Evolutionary conservation across 176 grass and related monocot species (phyloP), one percentile per base, ranked within the genome.

Genomic region (Luzula sylvatica): DNA sequence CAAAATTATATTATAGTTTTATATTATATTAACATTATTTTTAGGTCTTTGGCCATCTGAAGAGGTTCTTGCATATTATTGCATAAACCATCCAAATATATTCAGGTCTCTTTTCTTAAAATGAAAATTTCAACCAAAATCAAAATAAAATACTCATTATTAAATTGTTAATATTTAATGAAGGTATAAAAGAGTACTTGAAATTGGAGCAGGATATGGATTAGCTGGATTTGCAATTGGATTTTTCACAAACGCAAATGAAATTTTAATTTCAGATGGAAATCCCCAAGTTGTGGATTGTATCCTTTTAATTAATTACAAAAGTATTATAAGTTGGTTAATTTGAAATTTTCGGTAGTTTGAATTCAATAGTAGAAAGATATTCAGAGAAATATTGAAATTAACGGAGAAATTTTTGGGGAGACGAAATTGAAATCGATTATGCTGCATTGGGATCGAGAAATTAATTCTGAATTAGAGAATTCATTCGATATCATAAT

Each of bases 41-140:
- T 57, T 15, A 90, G 85, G 85, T 83, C 66, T 74, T 52, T 90
- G 92, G 92, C 92, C 92, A n/a, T 90, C 81, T 56, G 92, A 98
- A 87, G 85, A 98, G 63, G 85, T 98, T 53, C 85, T 98, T 66
- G 85, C 81, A 16, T 98, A 82, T 69, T 90, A 88, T 61, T 90
- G 81, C 73, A 74, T 89, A 20, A 83, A 74, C 51, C 63, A 74
- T 76, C 59, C 55, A 7, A 58, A 80, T 61, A 69, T 79, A 42
- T 98, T 98, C 78, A 79, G 92, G 92, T 98, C 29, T 55, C 74
- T 76, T 25, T 76, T 22, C 14, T 28, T 16, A 42, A 43, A 29
- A 50, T 3, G 44, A 50, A 32, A 58, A 15, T 7, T 35, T 35
- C 30, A 35, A 35, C 30, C 30, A 35, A n/a, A n/a, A 35, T 35